Conservation (phyloP, 2,329 filamentous ascomycete genomes). For the Stagonosporopsis cucurbitacearum region DNA sequence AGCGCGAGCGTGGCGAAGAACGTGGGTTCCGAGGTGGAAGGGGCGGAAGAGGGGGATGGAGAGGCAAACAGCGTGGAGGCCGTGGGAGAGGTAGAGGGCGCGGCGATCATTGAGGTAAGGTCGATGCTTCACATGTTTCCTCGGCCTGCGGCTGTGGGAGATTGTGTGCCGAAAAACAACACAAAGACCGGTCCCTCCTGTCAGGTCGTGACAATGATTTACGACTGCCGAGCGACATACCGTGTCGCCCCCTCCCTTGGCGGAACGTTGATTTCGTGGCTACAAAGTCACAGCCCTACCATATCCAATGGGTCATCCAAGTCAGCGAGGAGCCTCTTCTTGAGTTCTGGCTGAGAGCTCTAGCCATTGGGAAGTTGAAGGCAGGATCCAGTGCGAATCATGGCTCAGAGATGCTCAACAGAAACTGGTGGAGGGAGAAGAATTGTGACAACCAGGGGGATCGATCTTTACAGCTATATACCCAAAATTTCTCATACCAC, state of each 20-base stretch:
- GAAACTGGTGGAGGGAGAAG: background rate
- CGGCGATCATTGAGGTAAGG: conserved; percentile 26
- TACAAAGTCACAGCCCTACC: background rate
- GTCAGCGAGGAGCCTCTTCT: background rate
- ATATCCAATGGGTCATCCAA: background rate
- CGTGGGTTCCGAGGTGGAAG: conserved; percentile 40
- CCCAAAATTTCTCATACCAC: background rate
- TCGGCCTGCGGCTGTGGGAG: too few relatives aligned
- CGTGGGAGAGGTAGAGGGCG: conserved; percentile 34
- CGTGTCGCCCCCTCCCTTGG: background rate
- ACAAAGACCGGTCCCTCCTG: background rate
- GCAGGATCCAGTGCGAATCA: background rate
- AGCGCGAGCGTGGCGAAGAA: conserved; percentile 48
- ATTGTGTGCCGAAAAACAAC: background rate
- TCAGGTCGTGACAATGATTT: background rate
- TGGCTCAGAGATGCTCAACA: background rate
- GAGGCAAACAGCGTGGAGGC: conserved; percentile 42
- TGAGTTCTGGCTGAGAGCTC: background rate
- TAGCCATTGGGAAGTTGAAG: background rate
- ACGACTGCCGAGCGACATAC: background rate
- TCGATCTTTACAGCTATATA: conserved; percentile 4
- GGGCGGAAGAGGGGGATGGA: conserved; percentile 45
- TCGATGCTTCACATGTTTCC: background rate
- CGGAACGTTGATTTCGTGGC: background rate
- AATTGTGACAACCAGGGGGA: background rate